Conservation (phyloP, 2,329 filamentous ascomycete genomes). For the Hymenoscyphus scutula region DNA sequence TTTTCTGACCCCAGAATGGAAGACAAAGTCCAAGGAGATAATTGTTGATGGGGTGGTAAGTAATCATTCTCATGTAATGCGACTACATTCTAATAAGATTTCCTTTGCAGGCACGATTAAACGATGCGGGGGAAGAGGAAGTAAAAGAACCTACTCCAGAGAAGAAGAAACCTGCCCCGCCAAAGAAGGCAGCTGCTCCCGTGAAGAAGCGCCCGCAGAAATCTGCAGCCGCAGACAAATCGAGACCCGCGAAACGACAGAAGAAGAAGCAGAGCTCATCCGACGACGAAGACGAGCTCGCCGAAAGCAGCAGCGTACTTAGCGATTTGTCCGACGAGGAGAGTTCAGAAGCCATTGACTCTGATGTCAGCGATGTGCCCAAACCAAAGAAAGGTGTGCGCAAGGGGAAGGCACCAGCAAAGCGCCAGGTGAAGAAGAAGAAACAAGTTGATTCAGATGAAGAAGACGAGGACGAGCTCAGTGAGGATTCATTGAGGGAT, state of each 20-base stretch:
- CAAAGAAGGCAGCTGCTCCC: conserved; percentile 44
- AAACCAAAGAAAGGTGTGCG: conserved; percentile 44
- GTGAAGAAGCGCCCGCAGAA: conserved; percentile 34
- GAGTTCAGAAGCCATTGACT: conserved; percentile 21
- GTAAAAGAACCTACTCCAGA: conserved; percentile 13
- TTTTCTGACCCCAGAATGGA: conserved; percentile 51
- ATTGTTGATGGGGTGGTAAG: conserved; percentile 53
- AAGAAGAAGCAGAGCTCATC: conserved; percentile 24
- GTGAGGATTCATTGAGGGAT: conserved; percentile 19
- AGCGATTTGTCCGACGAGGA: conserved; percentile 20
- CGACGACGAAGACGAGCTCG: conserved; percentile 11
- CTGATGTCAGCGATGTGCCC: conserved; percentile 22
- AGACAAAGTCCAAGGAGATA: conserved; percentile 53
- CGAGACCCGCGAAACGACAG: conserved; percentile 28
- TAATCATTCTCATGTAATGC: neutral
- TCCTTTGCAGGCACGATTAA: neutral
- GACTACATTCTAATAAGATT: conserved; percentile 2
- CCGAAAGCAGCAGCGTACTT: conserved; percentile 15
- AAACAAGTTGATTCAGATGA: conserved; percentile 27
- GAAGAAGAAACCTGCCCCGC: conserved; percentile 12
- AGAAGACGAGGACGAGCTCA: conserved; percentile 22
- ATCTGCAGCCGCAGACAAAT: conserved; percentile 41
- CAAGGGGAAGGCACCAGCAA: conserved; percentile 26
- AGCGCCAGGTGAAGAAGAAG: conserved; percentile 30
- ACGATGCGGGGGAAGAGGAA: conserved; percentile 12